Conservation (phyloP, 2,329 filamentous ascomycete genomes). For the Claviceps maximensis region DNA sequence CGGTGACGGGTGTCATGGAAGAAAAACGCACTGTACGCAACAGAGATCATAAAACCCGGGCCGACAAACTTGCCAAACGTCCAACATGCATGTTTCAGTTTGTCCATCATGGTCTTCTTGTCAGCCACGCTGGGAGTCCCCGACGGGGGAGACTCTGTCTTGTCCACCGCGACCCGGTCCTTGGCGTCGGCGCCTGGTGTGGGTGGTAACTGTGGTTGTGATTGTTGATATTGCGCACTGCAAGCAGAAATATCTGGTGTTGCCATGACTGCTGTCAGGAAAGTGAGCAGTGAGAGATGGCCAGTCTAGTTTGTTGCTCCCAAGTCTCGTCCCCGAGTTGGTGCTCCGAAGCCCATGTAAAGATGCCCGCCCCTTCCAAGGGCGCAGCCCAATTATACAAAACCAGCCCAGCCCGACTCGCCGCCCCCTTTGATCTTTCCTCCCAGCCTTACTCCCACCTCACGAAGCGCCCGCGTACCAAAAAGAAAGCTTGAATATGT, state of each 20-base stretch:
- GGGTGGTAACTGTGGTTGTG: not conserved
- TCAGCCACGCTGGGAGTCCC: not conserved
- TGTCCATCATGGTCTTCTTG: slow-evolving; percentile 6
- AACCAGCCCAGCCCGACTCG: no score
- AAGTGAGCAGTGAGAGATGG: no score
- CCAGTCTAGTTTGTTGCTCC: no score
- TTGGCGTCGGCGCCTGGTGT: not conserved
- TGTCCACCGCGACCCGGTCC: not conserved
- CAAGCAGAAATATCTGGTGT: not conserved
- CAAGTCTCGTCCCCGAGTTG: no score
- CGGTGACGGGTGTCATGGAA: no score
- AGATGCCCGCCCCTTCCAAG: no score
- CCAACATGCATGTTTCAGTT: slow-evolving; percentile 9
- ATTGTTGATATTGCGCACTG: not conserved
- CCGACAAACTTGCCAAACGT: slow-evolving; percentile 38
- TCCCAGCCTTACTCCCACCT: no score
- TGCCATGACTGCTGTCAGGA: not conserved
- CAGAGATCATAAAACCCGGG: slow-evolving; percentile 52
- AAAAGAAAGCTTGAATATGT: no score
- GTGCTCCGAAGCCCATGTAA: not conserved
- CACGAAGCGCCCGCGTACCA: no score
- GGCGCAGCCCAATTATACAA: no score
- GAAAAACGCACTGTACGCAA: slow-evolving; percentile 38
- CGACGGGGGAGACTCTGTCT: not conserved
- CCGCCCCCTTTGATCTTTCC: no score